phyloP scores from a whole-genome alignment of 2,329 filamentous ascomycete species.

The Aspergillus fischeri region DNA sequence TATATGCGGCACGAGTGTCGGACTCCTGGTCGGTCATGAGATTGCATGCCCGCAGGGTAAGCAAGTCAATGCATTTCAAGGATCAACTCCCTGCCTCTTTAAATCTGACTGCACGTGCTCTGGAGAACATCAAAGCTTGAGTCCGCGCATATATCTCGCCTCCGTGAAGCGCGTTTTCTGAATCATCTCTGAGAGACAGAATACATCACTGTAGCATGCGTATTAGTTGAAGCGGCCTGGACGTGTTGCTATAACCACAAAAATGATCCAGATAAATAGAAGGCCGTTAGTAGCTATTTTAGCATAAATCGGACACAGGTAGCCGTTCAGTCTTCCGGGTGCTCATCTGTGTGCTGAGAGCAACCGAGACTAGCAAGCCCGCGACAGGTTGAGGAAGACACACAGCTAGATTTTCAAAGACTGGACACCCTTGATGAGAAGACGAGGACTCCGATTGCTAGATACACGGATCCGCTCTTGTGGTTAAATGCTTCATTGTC shows the following conservation, averaged over 20 bases:
- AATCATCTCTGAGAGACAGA: neutral
- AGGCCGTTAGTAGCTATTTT: too few relatives aligned
- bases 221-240: neutral
- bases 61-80: neutral
- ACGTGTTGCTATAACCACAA: too few relatives aligned
- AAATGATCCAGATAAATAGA: too few relatives aligned
- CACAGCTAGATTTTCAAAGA: neutral
- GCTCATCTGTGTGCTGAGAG: too few relatives aligned
- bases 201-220: neutral
- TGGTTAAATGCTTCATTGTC: neutral
- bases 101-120: neutral
- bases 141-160: neutral
- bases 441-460: neutral
- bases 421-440: neutral
- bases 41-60: neutral
- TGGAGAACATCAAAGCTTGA: neutral
- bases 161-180: neutral
- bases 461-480: neutral
- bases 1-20: neutral
- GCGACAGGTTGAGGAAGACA: too few relatives aligned
- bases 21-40: neutral
- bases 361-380: too few relatives aligned
- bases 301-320: too few relatives aligned
- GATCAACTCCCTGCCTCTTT: neutral
- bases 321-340: too few relatives aligned